A percentile compares a stretch with the other conserved stretches of the same genome.
Conservation (phyloP, 805 yeast species). For the Lipomyces oligophaga region DNA sequence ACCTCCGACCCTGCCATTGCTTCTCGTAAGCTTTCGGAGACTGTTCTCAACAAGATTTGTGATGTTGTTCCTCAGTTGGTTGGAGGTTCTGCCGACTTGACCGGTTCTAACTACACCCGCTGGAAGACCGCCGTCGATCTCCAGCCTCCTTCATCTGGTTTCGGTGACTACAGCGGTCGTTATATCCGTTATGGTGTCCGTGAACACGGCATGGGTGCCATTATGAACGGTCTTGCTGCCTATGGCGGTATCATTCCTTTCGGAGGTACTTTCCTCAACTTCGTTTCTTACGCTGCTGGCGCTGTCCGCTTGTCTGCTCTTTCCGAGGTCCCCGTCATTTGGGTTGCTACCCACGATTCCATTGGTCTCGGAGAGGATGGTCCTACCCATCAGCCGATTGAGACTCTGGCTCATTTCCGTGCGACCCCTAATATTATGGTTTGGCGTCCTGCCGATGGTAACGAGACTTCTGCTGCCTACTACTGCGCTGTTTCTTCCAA, state of each 20-base stretch:
- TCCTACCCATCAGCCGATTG: slow-evolving; percentile 57
- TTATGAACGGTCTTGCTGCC: slow-evolving; percentile 94
- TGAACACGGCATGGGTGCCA: slow-evolving; percentile 99
- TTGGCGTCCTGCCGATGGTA: slow-evolving; percentile 54
- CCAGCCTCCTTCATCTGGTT: slow-evolving; percentile 77
- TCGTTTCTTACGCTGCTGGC: slow-evolving; percentile 59
- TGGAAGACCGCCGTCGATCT: slow-evolving; percentile 79
- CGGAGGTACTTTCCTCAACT: slow-evolving; percentile 98
- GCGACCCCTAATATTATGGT: slow-evolving; percentile 49
- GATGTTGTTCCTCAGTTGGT: slow-evolving; percentile 76
- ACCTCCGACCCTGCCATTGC: slow-evolving; percentile 80
- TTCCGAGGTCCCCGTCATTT: slow-evolving; percentile 45
- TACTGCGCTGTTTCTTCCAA: slow-evolving; percentile 53
- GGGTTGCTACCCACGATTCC: slow-evolving; percentile 57
- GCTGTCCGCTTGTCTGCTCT: slow-evolving; percentile 51
- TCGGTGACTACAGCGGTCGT: slow-evolving; percentile 88
- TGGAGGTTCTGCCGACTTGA: slow-evolving; percentile 98
- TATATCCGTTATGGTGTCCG: slow-evolving; percentile 97
- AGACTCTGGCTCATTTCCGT: slow-evolving; percentile 49
- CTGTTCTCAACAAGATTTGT: slow-evolving; percentile 59
- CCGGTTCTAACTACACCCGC: slow-evolving; percentile 94
- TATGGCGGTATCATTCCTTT: slow-evolving; percentile 79
- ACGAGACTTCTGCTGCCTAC: slow-evolving; percentile 54
- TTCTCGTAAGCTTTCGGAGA: slow-evolving; percentile 89
- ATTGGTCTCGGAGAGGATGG: slow-evolving; percentile 59